These are phyloP conservation scores for Vanilla planifolia DNA, from an alignment of 106 monocot species.

Conservation along the genomic window DNA sequence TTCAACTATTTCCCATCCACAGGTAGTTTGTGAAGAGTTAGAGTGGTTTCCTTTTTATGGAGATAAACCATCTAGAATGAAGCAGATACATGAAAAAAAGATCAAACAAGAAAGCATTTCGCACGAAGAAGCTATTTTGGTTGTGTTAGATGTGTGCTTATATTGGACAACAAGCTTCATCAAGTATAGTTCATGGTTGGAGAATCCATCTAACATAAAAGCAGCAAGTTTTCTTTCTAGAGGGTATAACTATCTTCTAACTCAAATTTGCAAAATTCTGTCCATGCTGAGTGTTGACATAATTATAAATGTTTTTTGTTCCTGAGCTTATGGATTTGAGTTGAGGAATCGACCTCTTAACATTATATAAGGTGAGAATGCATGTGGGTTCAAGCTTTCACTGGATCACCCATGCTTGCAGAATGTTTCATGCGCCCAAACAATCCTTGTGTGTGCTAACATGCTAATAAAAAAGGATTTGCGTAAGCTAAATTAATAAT, in stretches of 20 bases:
- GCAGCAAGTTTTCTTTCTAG: conserved; percentile 82
- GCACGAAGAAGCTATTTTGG: conserved; percentile 38
- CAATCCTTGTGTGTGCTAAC: no score
- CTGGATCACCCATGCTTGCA: no score
- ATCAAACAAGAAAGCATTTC: conserved; percentile 30
- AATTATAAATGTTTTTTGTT: not conserved
- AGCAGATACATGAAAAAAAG: conserved; percentile 31
- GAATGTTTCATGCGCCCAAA: no score
- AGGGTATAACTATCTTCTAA: conserved; percentile 42
- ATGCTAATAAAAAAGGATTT: no score
- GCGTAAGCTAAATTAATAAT: no score
- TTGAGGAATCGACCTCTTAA: no score
- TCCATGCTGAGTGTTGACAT: not conserved
- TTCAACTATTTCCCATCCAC: conserved; percentile 4
- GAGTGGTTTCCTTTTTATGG: conserved; percentile 97
- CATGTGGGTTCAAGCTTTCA: no score
- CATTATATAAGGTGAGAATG: no score
- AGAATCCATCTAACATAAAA: conserved; percentile 92
- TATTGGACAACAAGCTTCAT: conserved; percentile 97
- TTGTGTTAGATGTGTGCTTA: conserved; percentile 77
- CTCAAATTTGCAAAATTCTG: conserved; percentile 6
- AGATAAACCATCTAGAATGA: conserved; percentile 14
- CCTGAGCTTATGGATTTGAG: no score
- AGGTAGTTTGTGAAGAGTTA: conserved; percentile 98
- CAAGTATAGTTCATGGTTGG: conserved; percentile 87